A percentile compares a stretch with the other conserved stretches of the same genome.
Evolutionary conservation across 768 basidiomycete genomes (phyloP).

Genomic region (Trametes cingulata): DNA sequence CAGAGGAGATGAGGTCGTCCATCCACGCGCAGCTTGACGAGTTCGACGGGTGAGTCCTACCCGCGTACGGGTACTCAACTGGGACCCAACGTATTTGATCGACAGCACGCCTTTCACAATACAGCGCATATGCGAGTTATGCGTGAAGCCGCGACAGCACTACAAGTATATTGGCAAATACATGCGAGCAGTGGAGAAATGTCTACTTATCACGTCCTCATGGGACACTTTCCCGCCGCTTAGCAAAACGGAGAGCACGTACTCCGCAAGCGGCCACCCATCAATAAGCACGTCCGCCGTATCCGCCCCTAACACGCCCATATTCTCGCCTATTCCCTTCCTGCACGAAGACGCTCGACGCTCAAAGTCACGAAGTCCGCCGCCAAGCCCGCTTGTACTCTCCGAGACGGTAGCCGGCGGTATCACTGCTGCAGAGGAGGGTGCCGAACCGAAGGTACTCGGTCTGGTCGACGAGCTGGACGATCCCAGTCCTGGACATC

Average conservation of each 20-base stretch:
- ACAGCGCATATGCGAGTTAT: slow-evolving; percentile 85
- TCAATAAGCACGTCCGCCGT: slow-evolving; percentile 48
- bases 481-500: slow-evolving; percentile 79
- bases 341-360: slow-evolving; percentile 80
- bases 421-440: slow-evolving; percentile 35
- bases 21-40: slow-evolving; percentile 69
- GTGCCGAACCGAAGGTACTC: slow-evolving; percentile 48
- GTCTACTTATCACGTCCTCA: slow-evolving; percentile 81
- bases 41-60: slow-evolving; percentile 65
- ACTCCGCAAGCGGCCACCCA: slow-evolving; percentile 31
- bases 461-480: slow-evolving; percentile 87
- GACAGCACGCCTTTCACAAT: slow-evolving; percentile 77
- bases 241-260: slow-evolving; percentile 36
- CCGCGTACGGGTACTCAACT: neutral
- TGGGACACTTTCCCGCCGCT: slow-evolving; percentile 73
- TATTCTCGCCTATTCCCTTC: slow-evolving; percentile 89
- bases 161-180: slow-evolving; percentile 86
- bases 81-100: neutral
- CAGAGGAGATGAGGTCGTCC: slow-evolving; percentile 51
- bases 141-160: slow-evolving; percentile 62
- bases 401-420: slow-evolving; percentile 37
- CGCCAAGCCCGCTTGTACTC: slow-evolving; percentile 70
- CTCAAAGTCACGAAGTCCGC: slow-evolving; percentile 77
- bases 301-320: slow-evolving; percentile 70
- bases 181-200: slow-evolving; percentile 81